Conservation (phyloP, 129 eudicot species). For the Gnaphalium uliginosum region DNA sequence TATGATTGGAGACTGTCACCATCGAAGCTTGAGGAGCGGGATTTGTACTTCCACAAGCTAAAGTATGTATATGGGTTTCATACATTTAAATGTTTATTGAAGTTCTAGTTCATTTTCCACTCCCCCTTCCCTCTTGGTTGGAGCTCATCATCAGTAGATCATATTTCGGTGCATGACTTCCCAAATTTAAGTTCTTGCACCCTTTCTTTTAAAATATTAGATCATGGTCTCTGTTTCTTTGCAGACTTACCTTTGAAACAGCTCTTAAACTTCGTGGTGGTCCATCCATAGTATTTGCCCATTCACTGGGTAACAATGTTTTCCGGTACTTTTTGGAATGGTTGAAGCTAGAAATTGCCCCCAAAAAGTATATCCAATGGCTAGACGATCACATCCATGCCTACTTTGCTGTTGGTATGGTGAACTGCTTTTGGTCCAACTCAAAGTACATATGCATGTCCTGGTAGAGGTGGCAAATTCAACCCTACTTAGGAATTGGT, state of each 20-base stretch:
- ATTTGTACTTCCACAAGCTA: constrained; percentile 91
- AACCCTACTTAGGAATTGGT: too few species aligned
- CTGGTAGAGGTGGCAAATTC: neutral
- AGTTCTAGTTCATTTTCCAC: neutral
- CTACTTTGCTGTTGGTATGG: constrained; percentile 89
- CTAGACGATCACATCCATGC: constrained; percentile 96
- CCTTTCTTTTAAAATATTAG: neutral
- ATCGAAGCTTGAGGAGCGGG: constrained; percentile 96
- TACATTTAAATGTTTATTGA: neutral
- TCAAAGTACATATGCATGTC: constrained; percentile 22
- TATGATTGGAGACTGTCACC: constrained; percentile 98
- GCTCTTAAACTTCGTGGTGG: constrained; percentile 97
- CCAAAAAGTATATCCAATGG: constrained; percentile 73
- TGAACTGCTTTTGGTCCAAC: constrained; percentile 7
- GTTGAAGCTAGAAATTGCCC: constrained; percentile 94
- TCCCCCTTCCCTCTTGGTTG: neutral
- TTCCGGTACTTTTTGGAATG: constrained; percentile 97
- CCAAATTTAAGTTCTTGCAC: too few species aligned
- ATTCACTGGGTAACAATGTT: constrained; percentile 93
- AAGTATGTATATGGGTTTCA: constrained; percentile 52
- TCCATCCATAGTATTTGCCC: constrained; percentile 91
- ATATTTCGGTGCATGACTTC: too few species aligned
- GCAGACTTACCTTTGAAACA: constrained; percentile 90
- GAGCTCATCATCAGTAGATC: too few species aligned
- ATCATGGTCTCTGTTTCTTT: constrained; percentile 19